Conservation (phyloP, 371 early-diverging fungal genomes). For the Dichotomocladium elegans region DNA sequence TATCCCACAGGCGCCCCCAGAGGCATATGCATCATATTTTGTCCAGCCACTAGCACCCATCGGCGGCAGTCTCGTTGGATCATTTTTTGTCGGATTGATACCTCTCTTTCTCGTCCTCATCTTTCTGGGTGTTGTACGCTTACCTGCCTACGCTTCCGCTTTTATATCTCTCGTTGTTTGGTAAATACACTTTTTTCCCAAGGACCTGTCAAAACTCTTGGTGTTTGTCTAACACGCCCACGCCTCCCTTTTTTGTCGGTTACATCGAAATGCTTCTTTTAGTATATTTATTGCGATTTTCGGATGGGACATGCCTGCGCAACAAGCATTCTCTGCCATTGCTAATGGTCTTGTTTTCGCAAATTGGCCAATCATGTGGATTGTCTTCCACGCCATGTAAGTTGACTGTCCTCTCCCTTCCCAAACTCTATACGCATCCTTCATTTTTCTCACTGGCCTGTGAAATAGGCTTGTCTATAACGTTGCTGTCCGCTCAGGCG, state of each 20-base stretch:
- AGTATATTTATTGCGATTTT: constrained; percentile 53
- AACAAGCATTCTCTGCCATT: constrained; percentile 36
- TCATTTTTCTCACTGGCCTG: background rate
- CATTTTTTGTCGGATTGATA: constrained; percentile 46
- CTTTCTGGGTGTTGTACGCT: constrained; percentile 29
- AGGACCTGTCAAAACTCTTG: background rate
- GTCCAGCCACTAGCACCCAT: constrained; percentile 39
- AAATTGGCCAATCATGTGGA: constrained; percentile 57
- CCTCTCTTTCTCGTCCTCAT: constrained; percentile 36
- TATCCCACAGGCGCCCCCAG: constrained; percentile 21
- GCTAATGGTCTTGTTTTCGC: constrained; percentile 45
- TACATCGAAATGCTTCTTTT: background rate
- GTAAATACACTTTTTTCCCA: constrained; percentile 11
- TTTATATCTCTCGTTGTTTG: constrained; percentile 30
- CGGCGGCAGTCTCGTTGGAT: constrained; percentile 36
- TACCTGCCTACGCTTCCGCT: constrained; percentile 38
- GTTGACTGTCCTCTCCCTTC: background rate
- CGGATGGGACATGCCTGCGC: constrained; percentile 53
- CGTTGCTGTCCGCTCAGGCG: constrained; percentile 35
- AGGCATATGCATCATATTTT: constrained; percentile 29
- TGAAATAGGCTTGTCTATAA: constrained; percentile 41
- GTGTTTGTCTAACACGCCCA: too few relatives aligned
- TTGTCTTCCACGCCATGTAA: constrained; percentile 48
- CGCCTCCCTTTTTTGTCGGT: background rate
- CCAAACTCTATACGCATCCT: background rate